Evolutionary conservation across 2,329 filamentous ascomycete genomes (phyloP), one percentile per base, ranked within the genome.

Genomic region (Paradendryphiella salina): DNA sequence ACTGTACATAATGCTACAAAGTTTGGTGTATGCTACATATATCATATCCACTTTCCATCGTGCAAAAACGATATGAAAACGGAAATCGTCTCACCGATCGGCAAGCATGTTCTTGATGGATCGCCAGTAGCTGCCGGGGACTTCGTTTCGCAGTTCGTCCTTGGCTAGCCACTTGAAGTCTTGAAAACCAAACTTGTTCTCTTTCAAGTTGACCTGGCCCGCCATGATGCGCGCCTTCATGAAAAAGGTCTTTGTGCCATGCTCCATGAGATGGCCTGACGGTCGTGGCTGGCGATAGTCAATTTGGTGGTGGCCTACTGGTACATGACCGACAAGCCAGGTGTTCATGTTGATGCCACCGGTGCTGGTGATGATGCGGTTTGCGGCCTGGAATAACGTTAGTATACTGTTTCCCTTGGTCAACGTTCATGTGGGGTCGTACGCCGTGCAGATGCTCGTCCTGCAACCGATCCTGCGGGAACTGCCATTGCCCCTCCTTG

Each of bases 261-360:
- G 76, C 47, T 80, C 74, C 60, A 78, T 68, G 57, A 57, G 57
- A 2, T 17, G 13, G 17, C 63, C 65, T 4, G 59, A 49, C 1
- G 60, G 32, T 2, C 50, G 57, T 3, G 59, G 42, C 26, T 59
- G 68, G 73, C 62, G 80, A 80, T 79, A 80, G 56, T 84, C 77
- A 54, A 77, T 77, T 60, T 89, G 80, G 67, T 88, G 77, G 76
- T 96, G 88, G 20, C 92, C 93, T 51, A 96, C 83, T 9, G 94
- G 94, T 51, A 88, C 88, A 65, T 91, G 91, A 54, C 91, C 93
- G 43, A 99, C 89, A 63, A 97, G 84, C 92, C 94, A 99, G 47
- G 91, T 96, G 79, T 97, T 97, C 92, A 99, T 97, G 80, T 99
- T 95, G 54, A 89, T 77, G 51, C 94, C 94, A 8, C 87, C 91